Base-by-base conservation (phyloP, 768 basidiomycete genomes). In the Cystobasidium tubakii region DNA sequence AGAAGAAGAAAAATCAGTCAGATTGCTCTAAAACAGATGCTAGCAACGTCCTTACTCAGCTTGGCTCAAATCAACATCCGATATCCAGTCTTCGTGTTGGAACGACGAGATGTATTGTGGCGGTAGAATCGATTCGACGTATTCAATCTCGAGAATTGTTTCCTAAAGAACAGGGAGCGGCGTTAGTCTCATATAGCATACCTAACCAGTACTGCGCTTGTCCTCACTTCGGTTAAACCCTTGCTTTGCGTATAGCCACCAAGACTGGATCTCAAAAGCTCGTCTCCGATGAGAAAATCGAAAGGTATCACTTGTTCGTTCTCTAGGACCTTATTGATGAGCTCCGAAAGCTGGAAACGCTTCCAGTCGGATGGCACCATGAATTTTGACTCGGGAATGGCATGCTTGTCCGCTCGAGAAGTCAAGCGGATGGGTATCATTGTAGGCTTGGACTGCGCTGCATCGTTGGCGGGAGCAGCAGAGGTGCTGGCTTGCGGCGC, bases 331-430 rank as follows among this genome's bases (percentile, higher is more conserved):
- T 96, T 96, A 83, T 99, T 99, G 73, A 99, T 88, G 53, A 98
- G 88, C 75, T 97, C 92, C 0, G 94, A 97, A 36, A 99, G 88
- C 78, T 97, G 95, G 81, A 90, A 98, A n/a, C 95, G 88, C 73
- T 86, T 87, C 93, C 93, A 98, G 81, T 86, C 83, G 0, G 88
- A 84, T 1, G 96, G 95, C 19, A 98, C 88, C 87, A 96, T 88
- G 80, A 92, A 97, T 79, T 91, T 92, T 81, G 93, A 90, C 0
- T 88, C 85, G 0, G 90, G 92, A 15, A 95, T 86, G 13, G 86
- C 84, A 81, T 92, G 91, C 1, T 83, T 82, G 0, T 88, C 87
- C 67, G 88, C 84, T 0, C 91, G 92, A 21, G 87, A 88, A 78
- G 91, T 88, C 1, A 92, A 76, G 19, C 76, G 76, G 72, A 79